Conservation (phyloP, 192 early-diverging fungal species). For the Gryganskiella cystojenkinii region DNA sequence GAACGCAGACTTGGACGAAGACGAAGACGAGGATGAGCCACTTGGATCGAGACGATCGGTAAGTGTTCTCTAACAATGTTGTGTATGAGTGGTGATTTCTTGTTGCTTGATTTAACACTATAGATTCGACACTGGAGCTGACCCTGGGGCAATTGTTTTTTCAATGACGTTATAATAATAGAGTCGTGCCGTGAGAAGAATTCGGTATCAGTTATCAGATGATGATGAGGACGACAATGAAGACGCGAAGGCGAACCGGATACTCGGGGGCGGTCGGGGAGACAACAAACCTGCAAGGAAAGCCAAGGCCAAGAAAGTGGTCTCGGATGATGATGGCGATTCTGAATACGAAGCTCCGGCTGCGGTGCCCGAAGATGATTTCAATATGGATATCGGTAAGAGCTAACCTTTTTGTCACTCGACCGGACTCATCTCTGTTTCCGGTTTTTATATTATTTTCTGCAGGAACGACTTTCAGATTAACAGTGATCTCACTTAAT, state of each 20-base stretch:
- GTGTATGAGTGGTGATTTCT: background rate
- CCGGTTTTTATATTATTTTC: background rate
- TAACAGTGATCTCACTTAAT: too few relatives aligned
- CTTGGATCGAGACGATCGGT: conserved; percentile 29
- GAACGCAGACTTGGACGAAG: conserved; percentile 3
- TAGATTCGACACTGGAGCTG: background rate
- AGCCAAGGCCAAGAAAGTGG: background rate
- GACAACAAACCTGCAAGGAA: conserved; percentile 15
- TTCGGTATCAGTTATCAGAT: conserved; percentile 36
- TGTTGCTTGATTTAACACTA: background rate
- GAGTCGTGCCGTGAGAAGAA: conserved; percentile 32
- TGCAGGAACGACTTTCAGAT: too few relatives aligned
- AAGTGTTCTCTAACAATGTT: background rate
- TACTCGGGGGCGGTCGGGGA: too few relatives aligned
- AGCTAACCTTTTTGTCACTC: too few relatives aligned
- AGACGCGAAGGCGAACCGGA: background rate
- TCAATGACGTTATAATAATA: too few relatives aligned
- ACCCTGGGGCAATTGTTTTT: background rate
- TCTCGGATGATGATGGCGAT: conserved; percentile 33
- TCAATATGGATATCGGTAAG: conserved; percentile 48
- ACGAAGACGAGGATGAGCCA: conserved; percentile 10
- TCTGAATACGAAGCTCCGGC: conserved; percentile 46
- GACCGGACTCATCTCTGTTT: too few relatives aligned
- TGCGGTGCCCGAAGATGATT: conserved; percentile 35
- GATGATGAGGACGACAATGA: conserved; percentile 34